These are phyloP conservation scores for Globisporangium radiosum DNA, from an alignment of 352 stramenopile genomes.

Conservation along the genomic window DNA sequence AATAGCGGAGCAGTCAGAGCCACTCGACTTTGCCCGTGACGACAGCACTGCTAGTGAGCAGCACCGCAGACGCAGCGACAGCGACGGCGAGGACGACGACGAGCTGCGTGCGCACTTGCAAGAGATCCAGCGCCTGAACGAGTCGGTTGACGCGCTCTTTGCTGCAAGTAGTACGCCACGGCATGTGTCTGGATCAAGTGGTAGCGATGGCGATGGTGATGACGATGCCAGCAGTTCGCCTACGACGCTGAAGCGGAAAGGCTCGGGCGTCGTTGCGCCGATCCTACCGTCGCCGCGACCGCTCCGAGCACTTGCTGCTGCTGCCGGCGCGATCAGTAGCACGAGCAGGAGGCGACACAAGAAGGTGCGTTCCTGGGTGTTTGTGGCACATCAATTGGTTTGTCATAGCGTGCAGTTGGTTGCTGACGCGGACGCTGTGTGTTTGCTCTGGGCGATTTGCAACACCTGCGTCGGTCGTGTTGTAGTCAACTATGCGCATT, in stretches of 20 bases:
- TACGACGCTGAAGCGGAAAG: background rate
- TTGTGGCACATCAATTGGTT: background rate
- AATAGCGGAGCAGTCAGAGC: background rate
- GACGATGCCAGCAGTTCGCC: background rate
- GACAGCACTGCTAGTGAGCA: background rate
- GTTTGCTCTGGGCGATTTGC: background rate
- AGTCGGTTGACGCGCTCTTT: constrained; percentile 7
- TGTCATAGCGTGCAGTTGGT: too few species aligned
- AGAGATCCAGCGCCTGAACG: constrained; percentile 38
- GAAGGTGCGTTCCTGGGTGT: background rate
- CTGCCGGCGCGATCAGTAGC: background rate
- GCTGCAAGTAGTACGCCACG: background rate
- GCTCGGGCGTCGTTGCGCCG: constrained; percentile 12
- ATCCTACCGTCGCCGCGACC: background rate
- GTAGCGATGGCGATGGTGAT: too few species aligned
- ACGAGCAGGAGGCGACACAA: background rate
- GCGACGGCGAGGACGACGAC: constrained; percentile 19
- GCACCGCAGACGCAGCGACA: background rate
- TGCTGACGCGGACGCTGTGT: background rate
- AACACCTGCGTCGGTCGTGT: too few species aligned
- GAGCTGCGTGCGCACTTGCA: constrained; percentile 36
- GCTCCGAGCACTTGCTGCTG: constrained; percentile 13
- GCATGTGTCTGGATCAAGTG: background rate
- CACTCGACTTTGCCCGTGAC: background rate
- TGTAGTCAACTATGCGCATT: background rate